phyloP scores from a whole-genome alignment of 2,329 filamentous ascomycete species.

The Chaetomium globosum region DNA sequence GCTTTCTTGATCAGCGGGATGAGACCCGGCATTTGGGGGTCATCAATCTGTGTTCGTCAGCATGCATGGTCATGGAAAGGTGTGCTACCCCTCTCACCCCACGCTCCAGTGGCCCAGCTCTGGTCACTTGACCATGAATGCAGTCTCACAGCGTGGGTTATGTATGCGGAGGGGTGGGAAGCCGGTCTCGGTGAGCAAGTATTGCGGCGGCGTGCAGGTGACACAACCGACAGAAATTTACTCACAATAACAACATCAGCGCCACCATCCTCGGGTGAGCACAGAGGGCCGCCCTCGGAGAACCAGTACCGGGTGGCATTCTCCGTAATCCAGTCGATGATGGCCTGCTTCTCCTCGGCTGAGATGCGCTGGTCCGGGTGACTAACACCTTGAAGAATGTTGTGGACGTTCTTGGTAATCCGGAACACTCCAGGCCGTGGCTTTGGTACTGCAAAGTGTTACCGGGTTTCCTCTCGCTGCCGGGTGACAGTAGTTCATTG shows the following conservation, averaged over 20 bases:
- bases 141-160: constrained; percentile 8
- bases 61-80: constrained; percentile 19
- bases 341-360: constrained; percentile 60
- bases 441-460: constrained; percentile 63
- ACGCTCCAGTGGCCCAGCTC: not conserved
- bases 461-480: constrained; percentile 3
- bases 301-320: constrained; percentile 79
- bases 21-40: constrained; percentile 80
- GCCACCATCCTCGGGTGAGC: constrained; percentile 66
- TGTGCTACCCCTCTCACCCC: constrained; percentile 19
- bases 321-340: constrained; percentile 71
- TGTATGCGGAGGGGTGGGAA: constrained; percentile 22
- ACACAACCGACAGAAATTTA: constrained; percentile 22
- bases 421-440: constrained; percentile 78
- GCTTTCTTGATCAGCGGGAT: constrained; percentile 73
- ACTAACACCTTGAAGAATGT: constrained; percentile 80
- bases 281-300: constrained; percentile 66
- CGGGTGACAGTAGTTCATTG: not conserved
- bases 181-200: constrained; percentile 21
- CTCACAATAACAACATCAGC: constrained; percentile 71
- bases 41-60: constrained; percentile 61
- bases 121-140: constrained; percentile 25
- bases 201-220: constrained; percentile 14
- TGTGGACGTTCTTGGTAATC: constrained; percentile 85
- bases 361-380: constrained; percentile 66